Evolutionary conservation across 345 rosid species (phyloP), one percentile per base, ranked within the genome.

Genomic region (Schrenkiella parvula): DNA sequence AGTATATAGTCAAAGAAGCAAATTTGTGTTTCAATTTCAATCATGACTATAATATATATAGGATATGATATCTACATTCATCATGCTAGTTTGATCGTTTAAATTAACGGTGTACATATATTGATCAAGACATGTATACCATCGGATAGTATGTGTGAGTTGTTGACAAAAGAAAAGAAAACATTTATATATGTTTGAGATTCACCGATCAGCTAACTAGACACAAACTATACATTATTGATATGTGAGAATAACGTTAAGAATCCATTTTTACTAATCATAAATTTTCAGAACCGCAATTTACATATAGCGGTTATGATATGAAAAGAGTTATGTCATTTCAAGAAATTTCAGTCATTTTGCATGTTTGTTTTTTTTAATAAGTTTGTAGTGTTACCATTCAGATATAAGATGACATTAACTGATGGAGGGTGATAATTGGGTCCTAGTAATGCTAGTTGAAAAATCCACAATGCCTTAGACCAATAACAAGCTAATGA

Each of bases 401-500:
- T 56, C 23, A 54, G 7, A 31, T 17, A 5, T 19, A 9, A 38
- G 28, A 35, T 63, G 63, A 52, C 28, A 61, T 71, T 15, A 11
- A 52, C 13, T 52, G 69, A 31, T 61, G 68, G 53, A 53, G 61
- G 46, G 11, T 61, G 68, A 39, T 61, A 39, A 50, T 52, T 15
- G 28, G 58, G 57, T 38, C 46, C 58, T 70, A 39, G 43, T 48
- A 50, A 14, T n/a, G 35, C 32, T 29, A 29, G 44, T 19, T 71
- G 62, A 51, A 29, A 62, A 52, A 62, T 4, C 68, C 43, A 50
- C 35, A n/a, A 38, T 2, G 38, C 48, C n/a, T 26, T 38, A 50
- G 11, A 34, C 34, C 35, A 52, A 56, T 66, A n/a, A 74, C 53
- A 26, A 48, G 67, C 1, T 50, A 39, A 19, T 28, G 2, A 57